A percentile compares a stretch with the other conserved stretches of the same genome.
phyloP scores from a whole-genome alignment of 2,329 filamentous ascomycete species.

The Fonsecaea pugnacius region DNA sequence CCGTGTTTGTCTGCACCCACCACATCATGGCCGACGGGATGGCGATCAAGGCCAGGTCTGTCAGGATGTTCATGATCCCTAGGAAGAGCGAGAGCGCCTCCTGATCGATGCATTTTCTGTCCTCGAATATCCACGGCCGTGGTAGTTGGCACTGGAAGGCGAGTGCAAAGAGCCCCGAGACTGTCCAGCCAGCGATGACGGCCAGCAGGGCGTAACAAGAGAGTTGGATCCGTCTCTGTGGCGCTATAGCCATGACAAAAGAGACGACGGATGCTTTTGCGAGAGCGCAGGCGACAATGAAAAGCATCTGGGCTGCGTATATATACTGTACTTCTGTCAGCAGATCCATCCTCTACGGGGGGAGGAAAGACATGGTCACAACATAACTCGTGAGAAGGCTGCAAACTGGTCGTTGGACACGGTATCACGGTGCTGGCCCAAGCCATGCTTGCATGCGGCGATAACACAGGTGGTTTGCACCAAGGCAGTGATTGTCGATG shows the following conservation, averaged over 20 bases:
- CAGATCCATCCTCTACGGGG: not conserved
- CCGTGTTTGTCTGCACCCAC: slow-evolving; percentile 27
- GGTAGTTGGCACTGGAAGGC: slow-evolving; percentile 34
- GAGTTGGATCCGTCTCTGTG: not conserved
- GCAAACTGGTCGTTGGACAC: not conserved
- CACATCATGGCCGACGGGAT: slow-evolving; percentile 34
- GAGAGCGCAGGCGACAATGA: not conserved
- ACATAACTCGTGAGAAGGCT: not conserved
- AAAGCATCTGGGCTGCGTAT: not conserved
- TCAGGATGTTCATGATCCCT: slow-evolving; percentile 30
- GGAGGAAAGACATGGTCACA: not conserved
- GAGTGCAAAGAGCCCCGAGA: not conserved
- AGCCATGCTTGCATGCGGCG: not conserved
- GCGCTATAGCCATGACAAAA: not conserved
- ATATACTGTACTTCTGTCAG: not conserved
- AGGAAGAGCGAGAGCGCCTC: slow-evolving; percentile 29
- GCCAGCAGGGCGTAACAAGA: slow-evolving; percentile 8
- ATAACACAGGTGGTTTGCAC: not conserved
- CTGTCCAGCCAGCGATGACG: not conserved
- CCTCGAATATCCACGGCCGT: slow-evolving; percentile 27
- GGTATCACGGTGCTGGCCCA: not conserved
- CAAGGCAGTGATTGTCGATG: slow-evolving; percentile 1
- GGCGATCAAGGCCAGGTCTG: slow-evolving; percentile 30
- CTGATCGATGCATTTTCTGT: slow-evolving; percentile 30
- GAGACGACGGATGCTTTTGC: not conserved